Evolutionary conservation across 2,329 filamentous ascomycete genomes (phyloP).

Genomic region (Fusarium virguliforme): DNA sequence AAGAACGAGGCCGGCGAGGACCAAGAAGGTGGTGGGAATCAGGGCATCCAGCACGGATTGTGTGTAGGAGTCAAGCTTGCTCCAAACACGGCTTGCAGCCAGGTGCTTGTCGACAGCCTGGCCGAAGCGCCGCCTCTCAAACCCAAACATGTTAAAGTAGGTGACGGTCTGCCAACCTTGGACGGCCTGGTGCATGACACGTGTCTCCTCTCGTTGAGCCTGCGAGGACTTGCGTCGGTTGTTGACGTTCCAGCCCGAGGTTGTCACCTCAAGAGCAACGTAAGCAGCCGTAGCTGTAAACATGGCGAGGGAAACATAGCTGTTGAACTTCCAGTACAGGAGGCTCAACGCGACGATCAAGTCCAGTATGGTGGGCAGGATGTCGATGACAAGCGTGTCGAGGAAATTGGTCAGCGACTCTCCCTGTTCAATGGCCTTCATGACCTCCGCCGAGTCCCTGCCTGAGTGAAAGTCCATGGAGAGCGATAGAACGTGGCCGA

Average conservation of each 20-base stretch:
- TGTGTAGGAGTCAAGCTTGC: slow-evolving; percentile 42
- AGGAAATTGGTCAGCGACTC: slow-evolving; percentile 72
- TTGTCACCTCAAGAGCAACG: slow-evolving; percentile 49
- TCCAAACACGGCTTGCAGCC: slow-evolving; percentile 42
- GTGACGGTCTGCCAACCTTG: slow-evolving; percentile 73
- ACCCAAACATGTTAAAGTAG: slow-evolving; percentile 58
- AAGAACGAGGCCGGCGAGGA: slow-evolving; percentile 40
- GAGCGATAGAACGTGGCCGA: slow-evolving; percentile 78
- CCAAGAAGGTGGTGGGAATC: slow-evolving; percentile 62
- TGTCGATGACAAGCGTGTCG: slow-evolving; percentile 72
- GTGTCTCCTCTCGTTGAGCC: slow-evolving; percentile 65
- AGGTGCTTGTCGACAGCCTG: slow-evolving; percentile 49
- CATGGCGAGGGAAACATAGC: slow-evolving; percentile 67
- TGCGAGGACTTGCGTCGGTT: slow-evolving; percentile 58
- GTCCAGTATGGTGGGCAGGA: slow-evolving; percentile 75
- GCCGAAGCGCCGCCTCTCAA: slow-evolving; percentile 51
- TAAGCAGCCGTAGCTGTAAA: slow-evolving; percentile 41
- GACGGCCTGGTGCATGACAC: slow-evolving; percentile 71
- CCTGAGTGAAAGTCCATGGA: slow-evolving; percentile 80
- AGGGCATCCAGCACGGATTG: slow-evolving; percentile 58
- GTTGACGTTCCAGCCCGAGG: slow-evolving; percentile 58
- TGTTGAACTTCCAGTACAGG: slow-evolving; percentile 74
- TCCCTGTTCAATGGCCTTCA: slow-evolving; percentile 76
- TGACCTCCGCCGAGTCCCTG: slow-evolving; percentile 76
- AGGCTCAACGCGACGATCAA: slow-evolving; percentile 73